Evolutionary conservation across 768 basidiomycete species (phyloP).

Genomic region (Pulveroboletus frians): DNA sequence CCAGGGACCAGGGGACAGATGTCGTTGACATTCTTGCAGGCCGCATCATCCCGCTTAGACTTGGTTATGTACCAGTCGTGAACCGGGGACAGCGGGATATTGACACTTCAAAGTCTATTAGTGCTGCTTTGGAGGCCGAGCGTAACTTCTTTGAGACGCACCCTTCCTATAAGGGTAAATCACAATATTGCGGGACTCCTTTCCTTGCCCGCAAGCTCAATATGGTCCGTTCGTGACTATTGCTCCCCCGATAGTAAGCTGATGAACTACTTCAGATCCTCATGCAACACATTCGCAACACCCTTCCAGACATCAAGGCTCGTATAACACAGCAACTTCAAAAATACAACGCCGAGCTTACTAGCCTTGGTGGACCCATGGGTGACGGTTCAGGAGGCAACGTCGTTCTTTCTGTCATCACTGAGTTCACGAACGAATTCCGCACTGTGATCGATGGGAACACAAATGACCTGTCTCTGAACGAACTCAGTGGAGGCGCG

Average conservation of each 20-base stretch:
- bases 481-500: slow-evolving; percentile 97
- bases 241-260: not conserved
- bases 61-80: slow-evolving; percentile 98
- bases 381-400: slow-evolving; percentile 85
- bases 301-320: slow-evolving; percentile 97
- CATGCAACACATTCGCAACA: slow-evolving; percentile 98
- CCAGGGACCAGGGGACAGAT: slow-evolving; percentile 94
- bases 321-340: slow-evolving; percentile 87
- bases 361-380: slow-evolving; percentile 77
- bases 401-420: slow-evolving; percentile 94
- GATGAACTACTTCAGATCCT: slow-evolving; percentile 59
- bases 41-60: slow-evolving; percentile 88
- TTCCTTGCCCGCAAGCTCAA: slow-evolving; percentile 94
- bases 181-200: slow-evolving; percentile 96
- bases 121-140: slow-evolving; percentile 81
- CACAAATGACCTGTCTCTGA: slow-evolving; percentile 90
- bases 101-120: slow-evolving; percentile 81
- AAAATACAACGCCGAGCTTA: slow-evolving; percentile 83
- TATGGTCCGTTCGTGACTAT: slow-evolving; percentile 50
- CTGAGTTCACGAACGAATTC: slow-evolving; percentile 97
- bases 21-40: slow-evolving; percentile 99
- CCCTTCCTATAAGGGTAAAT: slow-evolving; percentile 86
- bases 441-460: slow-evolving; percentile 95
- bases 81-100: slow-evolving; percentile 98
- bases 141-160: slow-evolving; percentile 94